Base-by-base conservation (phyloP, 192 early-diverging fungal genomes). In the Linnemannia exigua region DNA sequence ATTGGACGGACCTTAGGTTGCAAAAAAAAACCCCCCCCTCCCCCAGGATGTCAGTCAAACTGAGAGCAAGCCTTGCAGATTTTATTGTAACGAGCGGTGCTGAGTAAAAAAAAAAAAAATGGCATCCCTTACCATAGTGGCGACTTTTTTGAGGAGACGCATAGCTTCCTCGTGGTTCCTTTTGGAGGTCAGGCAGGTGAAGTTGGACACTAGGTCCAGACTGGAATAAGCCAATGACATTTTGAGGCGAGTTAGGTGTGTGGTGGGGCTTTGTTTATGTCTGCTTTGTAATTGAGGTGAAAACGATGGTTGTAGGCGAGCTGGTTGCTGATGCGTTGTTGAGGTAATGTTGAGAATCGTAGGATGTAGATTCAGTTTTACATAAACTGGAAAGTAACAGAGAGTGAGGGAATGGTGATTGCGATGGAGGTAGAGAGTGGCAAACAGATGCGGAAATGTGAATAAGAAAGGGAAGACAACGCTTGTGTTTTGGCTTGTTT, bases 1-100 rank as follows among this genome's bases (percentile, higher is more conserved):
- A 96, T 91, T 12, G 94, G 95, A 33, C 90, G 88, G 33, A 95
- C 94, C 86, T 94, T 80, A 15, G 3, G 8, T 31, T 31, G 28
- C 19, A 52, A 52, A 52, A 52, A 22, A 25, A 54, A 54, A n/a
- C n/a, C n/a, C n/a, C n/a, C n/a, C n/a, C n/a, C n/a, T n/a, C n/a
- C n/a, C n/a, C n/a, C n/a, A n/a, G n/a, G n/a, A n/a, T n/a, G n/a
- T n/a, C n/a, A n/a, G n/a, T n/a, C n/a, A n/a, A n/a, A n/a, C n/a
- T n/a, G n/a, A n/a, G n/a, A n/a, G n/a, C n/a, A n/a, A n/a, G n/a
- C n/a, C n/a, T n/a, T n/a, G n/a, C n/a, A n/a, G n/a, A 6, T 3
- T 6, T 71, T 41, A 35, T 44, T 79, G 14, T 25, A 7, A 22
- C 28, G 52, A 61, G 9, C 25, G 31, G 28, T 35, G 14, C 22